These are phyloP conservation scores for Rhizopus sp. DNA, from an alignment of 371 early-diverging fungal species.

Conservation along the genomic window DNA sequence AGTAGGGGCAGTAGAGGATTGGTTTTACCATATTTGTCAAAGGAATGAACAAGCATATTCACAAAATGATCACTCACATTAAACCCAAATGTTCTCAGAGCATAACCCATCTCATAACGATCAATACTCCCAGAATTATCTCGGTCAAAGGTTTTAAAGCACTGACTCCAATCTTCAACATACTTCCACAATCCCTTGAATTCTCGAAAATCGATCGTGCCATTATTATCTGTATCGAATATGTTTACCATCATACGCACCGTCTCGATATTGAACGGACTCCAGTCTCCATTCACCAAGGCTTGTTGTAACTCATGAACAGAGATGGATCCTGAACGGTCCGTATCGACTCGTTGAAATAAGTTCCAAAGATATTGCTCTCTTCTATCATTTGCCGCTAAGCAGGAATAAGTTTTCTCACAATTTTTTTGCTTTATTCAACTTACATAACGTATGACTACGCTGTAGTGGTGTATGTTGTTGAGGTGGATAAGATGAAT, in stretches of 20 bases:
- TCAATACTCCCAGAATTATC: constrained; percentile 82
- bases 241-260: constrained; percentile 65
- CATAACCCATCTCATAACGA: constrained; percentile 68
- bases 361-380: constrained; percentile 58
- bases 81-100: constrained; percentile 77
- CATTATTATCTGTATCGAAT: constrained; percentile 87
- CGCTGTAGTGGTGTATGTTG: constrained; percentile 2
- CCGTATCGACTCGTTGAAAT: constrained; percentile 74
- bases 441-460: constrained; percentile 2
- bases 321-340: constrained; percentile 40
- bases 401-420: background rate
- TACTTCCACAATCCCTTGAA: constrained; percentile 81
- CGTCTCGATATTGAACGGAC: constrained; percentile 61
- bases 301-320: constrained; percentile 59
- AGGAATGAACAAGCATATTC: constrained; percentile 63
- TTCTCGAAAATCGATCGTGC: constrained; percentile 92
- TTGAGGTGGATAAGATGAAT: too few relatives aligned
- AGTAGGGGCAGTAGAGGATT: background rate
- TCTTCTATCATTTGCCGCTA: constrained; percentile 30
- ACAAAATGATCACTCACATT: constrained; percentile 61
- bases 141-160: constrained; percentile 78
- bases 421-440: background rate
- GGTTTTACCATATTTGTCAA: constrained; percentile 64
- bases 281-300: constrained; percentile 67
- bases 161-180: constrained; percentile 75